A percentile compares a stretch with the other conserved stretches of the same genome.
Conservation (phyloP, 116 monocot species). For the Cymodocea nodosa region DNA sequence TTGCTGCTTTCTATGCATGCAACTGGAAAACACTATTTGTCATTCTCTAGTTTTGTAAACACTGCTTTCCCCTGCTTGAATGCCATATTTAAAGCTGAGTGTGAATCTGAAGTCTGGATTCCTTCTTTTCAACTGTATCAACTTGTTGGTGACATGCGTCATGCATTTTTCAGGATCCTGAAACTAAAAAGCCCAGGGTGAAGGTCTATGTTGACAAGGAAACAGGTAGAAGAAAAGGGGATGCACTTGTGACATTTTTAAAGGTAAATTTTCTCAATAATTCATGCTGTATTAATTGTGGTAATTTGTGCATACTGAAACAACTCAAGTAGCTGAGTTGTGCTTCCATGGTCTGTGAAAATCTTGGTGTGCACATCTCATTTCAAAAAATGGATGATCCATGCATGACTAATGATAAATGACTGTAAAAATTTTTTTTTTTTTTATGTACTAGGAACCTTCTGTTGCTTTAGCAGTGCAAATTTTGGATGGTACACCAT, state of each 20-base stretch:
- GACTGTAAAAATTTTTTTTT: neutral
- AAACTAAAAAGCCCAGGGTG: conserved; percentile 86
- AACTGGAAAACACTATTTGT: no score
- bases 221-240: conserved; percentile 82
- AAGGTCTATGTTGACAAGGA: conserved; percentile 86
- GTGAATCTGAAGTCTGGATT: no score
- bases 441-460: conserved; percentile 50
- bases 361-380: no score
- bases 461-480: conserved; percentile 85
- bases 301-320: no score
- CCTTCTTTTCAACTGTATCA: neutral
- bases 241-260: conserved; percentile 84
- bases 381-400: neutral
- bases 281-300: neutral
- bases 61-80: no score
- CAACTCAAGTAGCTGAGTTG: no score
- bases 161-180: conserved; percentile 49
- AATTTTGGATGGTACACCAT: conserved; percentile 83
- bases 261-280: conserved; percentile 40
- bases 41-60: no score
- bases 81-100: no score
- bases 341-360: no score
- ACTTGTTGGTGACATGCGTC: neutral
- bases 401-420: neutral
- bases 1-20: no score